phyloP scores from a whole-genome alignment of 768 basidiomycete genomes.

The Suillus brevipes region DNA sequence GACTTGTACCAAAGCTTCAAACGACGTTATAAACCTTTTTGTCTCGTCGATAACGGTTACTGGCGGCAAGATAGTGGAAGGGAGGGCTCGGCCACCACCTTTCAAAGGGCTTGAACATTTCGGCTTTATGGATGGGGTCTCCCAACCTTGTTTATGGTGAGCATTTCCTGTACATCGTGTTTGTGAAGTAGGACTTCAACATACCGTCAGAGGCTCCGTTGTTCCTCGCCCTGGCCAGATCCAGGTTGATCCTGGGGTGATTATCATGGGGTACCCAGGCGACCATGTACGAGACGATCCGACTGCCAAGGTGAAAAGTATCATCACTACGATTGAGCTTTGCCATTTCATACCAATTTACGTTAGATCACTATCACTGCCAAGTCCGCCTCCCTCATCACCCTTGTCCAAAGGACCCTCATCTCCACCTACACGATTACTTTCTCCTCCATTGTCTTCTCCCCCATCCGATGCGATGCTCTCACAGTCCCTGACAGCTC shows the following conservation, averaged over 20 bases:
- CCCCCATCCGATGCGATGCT: slow-evolving; percentile 5
- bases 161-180: neutral
- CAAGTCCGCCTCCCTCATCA: neutral
- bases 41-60: too few species aligned
- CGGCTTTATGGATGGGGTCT: too few species aligned
- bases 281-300: neutral
- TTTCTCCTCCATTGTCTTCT: slow-evolving; percentile 5
- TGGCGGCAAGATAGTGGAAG: too few species aligned
- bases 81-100: too few species aligned
- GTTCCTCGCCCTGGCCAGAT: neutral
- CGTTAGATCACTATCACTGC: too few species aligned
- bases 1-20: too few species aligned
- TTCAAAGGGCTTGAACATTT: too few species aligned
- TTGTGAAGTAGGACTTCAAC: neutral
- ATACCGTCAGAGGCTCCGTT: neutral
- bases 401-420: neutral
- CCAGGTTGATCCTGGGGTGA: neutral
- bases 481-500: neutral
- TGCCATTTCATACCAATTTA: too few species aligned
- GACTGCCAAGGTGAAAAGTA: neutral
- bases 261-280: too few species aligned
- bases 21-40: too few species aligned
- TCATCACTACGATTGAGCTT: too few species aligned
- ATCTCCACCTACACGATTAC: neutral
- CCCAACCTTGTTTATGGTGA: neutral